A percentile compares a stretch with the other conserved stretches of the same genome.
Conservation (phyloP, 2,329 filamentous ascomycete species). For the Colletotrichum australisinense region DNA sequence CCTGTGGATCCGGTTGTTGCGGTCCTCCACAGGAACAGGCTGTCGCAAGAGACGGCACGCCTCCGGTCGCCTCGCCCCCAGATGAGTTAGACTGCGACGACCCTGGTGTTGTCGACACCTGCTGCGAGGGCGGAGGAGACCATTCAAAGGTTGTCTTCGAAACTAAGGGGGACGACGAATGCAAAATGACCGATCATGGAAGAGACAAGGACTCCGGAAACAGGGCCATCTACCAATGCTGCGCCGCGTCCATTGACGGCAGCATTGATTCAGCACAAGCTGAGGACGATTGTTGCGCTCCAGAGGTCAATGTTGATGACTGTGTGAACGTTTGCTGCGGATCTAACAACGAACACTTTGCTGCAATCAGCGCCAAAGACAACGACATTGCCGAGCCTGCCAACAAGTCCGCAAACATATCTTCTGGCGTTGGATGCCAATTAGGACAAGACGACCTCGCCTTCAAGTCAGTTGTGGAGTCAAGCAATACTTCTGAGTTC, state of each 20-base stretch:
- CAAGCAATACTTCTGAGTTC: neutral
- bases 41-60: neutral
- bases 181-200: neutral
- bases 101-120: neutral
- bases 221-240: neutral
- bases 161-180: neutral
- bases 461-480: neutral
- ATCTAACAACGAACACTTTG: neutral
- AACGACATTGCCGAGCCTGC: neutral
- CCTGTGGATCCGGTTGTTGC: slow-evolving; percentile 27
- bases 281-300: neutral
- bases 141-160: neutral
- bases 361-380: neutral
- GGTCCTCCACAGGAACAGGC: neutral
- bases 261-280: neutral
- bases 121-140: neutral
- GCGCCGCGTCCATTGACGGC: neutral
- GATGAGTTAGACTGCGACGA: neutral
- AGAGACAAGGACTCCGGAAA: neutral
- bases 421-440: neutral
- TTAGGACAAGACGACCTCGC: neutral
- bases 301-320: neutral
- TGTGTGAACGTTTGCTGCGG: neutral
- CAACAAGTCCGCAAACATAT: neutral
- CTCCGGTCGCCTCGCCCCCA: neutral